Percentiles rank a stretch among this genome's conserved stretches.
These are phyloP conservation scores for Neospora caninum DNA, from an alignment of 169 alveolate genomes.

Conservation along the genomic window DNA sequence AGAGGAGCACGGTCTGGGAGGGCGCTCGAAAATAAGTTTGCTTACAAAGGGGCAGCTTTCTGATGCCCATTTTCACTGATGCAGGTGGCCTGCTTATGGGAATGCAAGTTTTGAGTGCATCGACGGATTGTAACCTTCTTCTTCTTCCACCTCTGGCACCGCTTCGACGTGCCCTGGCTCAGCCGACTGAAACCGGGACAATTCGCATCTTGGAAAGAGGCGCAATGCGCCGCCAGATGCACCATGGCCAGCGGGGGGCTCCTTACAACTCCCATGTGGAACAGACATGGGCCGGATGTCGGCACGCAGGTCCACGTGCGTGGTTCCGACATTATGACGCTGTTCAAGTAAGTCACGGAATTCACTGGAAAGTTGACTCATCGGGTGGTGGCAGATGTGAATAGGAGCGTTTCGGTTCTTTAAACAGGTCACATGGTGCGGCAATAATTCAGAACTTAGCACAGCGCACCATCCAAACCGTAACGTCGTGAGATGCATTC, in stretches of 20 bases:
- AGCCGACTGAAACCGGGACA: background rate
- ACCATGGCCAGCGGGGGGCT: conserved; percentile 23
- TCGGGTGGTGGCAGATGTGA: too few species aligned
- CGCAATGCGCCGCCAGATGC: conserved; percentile 17
- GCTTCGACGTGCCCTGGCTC: conserved; percentile 17
- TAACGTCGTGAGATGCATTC: too few species aligned
- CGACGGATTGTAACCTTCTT: background rate
- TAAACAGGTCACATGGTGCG: too few species aligned
- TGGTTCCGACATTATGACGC: background rate
- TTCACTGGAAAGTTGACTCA: too few species aligned
- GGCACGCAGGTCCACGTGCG: background rate
- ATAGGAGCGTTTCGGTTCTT: too few species aligned
- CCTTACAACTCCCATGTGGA: conserved; percentile 8
- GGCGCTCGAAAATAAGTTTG: too few species aligned
- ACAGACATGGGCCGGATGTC: background rate
- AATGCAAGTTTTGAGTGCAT: background rate
- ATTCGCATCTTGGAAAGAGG: background rate
- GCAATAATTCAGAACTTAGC: too few species aligned
- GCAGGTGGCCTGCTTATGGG: background rate
- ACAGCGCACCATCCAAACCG: too few species aligned
- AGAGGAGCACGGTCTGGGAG: too few species aligned
- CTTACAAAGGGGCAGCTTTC: too few species aligned
- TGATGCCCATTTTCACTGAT: background rate
- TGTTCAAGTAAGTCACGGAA: background rate
- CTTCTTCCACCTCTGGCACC: background rate